These are phyloP conservation scores for Tolypocladium nubicola DNA, from an alignment of 2,329 filamentous ascomycete genomes.

Conservation along the genomic window DNA sequence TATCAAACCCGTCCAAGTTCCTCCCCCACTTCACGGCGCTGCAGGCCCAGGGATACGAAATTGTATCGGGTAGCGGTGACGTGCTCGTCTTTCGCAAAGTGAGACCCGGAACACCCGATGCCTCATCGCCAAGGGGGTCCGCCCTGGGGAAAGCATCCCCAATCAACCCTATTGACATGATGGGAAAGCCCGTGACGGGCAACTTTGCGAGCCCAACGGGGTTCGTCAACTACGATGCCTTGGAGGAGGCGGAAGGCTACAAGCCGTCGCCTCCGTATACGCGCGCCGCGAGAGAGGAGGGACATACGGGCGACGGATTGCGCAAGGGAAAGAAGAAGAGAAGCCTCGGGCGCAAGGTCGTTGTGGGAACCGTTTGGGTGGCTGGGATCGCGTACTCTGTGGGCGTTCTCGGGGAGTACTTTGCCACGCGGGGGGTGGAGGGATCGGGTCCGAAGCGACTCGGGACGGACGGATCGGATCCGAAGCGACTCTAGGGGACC, in stretches of 20 bases:
- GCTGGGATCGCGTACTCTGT: slow-evolving; percentile 46
- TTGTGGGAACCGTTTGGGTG: slow-evolving; percentile 43
- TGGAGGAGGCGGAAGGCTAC: slow-evolving; percentile 13
- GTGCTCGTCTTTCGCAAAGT: slow-evolving; percentile 58
- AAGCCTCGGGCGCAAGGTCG: slow-evolving; percentile 33
- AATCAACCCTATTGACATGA: slow-evolving; percentile 51
- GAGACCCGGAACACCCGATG: slow-evolving; percentile 9
- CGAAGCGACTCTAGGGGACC: slow-evolving; percentile 17
- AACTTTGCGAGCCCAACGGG: slow-evolving; percentile 55
- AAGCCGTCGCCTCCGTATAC: slow-evolving; percentile 22
- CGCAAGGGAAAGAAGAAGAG: slow-evolving; percentile 31
- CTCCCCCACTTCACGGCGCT: slow-evolving; percentile 51
- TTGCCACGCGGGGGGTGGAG: slow-evolving; percentile 35
- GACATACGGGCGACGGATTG: slow-evolving; percentile 5
- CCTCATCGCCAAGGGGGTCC: slow-evolving; percentile 4
- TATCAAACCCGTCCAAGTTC: slow-evolving; percentile 55
- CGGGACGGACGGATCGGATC: slow-evolving; percentile 29
- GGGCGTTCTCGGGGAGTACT: slow-evolving; percentile 48
- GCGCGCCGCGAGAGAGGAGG: slow-evolving; percentile 26
- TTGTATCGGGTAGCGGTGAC: slow-evolving; percentile 51
- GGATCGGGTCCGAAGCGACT: slow-evolving; percentile 26
- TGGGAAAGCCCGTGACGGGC: slow-evolving; percentile 35
- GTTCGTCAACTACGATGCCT: slow-evolving; percentile 50
- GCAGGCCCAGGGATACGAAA: slow-evolving; percentile 53
- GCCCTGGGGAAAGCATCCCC: background rate